These are phyloP conservation scores for Pseudomonodictys pantanalensis DNA, from an alignment of 495 filamentous ascomycete genomes.

Conservation along the genomic window DNA sequence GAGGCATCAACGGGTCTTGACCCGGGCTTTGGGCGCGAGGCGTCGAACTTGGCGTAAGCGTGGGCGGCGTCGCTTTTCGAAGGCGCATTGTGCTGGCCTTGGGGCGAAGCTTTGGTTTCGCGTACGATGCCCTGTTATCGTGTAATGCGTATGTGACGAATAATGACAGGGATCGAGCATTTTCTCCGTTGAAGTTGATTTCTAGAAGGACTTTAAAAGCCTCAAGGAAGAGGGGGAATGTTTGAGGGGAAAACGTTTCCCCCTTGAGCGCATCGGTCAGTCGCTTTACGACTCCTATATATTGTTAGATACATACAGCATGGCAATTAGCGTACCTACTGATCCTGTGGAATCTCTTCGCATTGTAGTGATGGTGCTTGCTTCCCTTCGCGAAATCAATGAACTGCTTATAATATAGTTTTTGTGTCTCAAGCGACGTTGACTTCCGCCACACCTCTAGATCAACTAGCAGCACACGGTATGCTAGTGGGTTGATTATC, in stretches of 20 bases:
- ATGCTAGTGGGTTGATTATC: constrained; percentile 92
- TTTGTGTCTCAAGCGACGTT: constrained; percentile 67
- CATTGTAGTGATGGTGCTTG: constrained; percentile 89
- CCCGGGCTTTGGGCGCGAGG: constrained; percentile 30
- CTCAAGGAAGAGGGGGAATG: constrained; percentile 69
- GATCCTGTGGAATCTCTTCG: constrained; percentile 79
- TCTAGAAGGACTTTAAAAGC: constrained; percentile 76
- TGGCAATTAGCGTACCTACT: constrained; percentile 57
- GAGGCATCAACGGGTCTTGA: constrained; percentile 12
- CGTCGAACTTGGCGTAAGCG: constrained; percentile 26
- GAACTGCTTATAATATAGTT: constrained; percentile 90
- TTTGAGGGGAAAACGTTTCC: constrained; percentile 67
- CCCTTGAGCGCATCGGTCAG: constrained; percentile 84
- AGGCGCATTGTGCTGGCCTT: constrained; percentile 39
- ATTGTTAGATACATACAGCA: neutral
- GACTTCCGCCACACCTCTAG: constrained; percentile 81
- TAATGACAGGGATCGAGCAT: constrained; percentile 80
- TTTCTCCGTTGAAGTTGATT: constrained; percentile 73
- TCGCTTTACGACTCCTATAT: constrained; percentile 78
- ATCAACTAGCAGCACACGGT: constrained; percentile 86
- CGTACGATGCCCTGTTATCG: constrained; percentile 47
- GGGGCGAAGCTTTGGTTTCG: constrained; percentile 53
- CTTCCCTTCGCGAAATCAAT: constrained; percentile 75
- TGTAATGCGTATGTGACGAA: constrained; percentile 93
- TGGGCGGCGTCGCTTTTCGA: constrained; percentile 22